Percentiles rank a stretch among this genome's conserved stretches.
These are phyloP conservation scores for Pythium rishiriense DNA, from an alignment of 352 stramenopile species.

Conservation along the genomic window DNA sequence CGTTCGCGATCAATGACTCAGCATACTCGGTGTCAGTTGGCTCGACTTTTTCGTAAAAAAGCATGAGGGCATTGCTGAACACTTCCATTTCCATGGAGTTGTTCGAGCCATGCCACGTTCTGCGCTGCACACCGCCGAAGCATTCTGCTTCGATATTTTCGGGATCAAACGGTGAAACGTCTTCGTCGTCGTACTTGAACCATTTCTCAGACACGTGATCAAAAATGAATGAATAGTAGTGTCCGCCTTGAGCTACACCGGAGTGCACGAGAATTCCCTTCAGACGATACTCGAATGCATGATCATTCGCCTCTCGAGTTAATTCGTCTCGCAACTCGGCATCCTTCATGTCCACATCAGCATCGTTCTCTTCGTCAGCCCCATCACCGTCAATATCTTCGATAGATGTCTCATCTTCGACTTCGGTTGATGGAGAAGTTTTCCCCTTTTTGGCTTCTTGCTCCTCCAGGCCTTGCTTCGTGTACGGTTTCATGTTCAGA, in stretches of 20 bases:
- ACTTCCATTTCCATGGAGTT: constrained; percentile 98
- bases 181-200: constrained; percentile 99
- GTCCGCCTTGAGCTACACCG: constrained; percentile 97
- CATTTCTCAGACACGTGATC: constrained; percentile 93
- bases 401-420: constrained; percentile 3
- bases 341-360: constrained; percentile 23
- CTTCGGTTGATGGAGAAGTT: neutral
- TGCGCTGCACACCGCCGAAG: constrained; percentile 96
- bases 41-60: constrained; percentile 99
- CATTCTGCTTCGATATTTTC: constrained; percentile 96
- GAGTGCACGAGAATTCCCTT: constrained; percentile 98
- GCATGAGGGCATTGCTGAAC: constrained; percentile 98
- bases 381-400: constrained; percentile 16
- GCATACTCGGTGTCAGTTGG: constrained; percentile 41
- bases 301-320: constrained; percentile 28
- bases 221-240: constrained; percentile 97
- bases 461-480: constrained; percentile 95
- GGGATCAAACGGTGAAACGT: constrained; percentile 97
- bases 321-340: constrained; percentile 13
- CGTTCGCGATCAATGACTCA: constrained; percentile 25
- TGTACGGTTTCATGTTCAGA: constrained; percentile 99
- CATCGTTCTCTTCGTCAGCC: neutral
- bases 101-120: constrained; percentile 92
- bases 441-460: constrained; percentile 51
- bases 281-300: constrained; percentile 96